Percentiles rank a stretch among this genome's conserved stretches.
Evolutionary conservation across 371 early-diverging fungal species (phyloP).

Genomic region (Polyrhizophydium stewartii): DNA sequence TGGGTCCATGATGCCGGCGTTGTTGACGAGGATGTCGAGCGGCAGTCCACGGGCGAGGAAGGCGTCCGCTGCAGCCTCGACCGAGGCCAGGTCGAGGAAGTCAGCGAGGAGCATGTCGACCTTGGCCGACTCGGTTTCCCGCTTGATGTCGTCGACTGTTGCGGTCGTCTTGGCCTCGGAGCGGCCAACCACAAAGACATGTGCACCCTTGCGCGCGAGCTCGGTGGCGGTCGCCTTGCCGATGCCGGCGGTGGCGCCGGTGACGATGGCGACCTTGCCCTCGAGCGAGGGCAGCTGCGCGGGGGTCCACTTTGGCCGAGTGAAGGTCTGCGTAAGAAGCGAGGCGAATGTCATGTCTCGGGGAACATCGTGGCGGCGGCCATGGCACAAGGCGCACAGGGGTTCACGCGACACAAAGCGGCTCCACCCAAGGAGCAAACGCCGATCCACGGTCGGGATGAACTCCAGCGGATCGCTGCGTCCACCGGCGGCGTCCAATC

Average conservation of each 20-base stretch:
- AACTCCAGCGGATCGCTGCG: too few relatives aligned
- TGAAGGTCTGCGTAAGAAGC: too few relatives aligned
- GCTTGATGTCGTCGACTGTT: constrained; percentile 27
- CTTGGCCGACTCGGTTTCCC: constrained; percentile 6
- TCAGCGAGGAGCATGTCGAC: constrained; percentile 48
- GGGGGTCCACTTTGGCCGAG: too few relatives aligned
- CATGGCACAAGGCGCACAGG: too few relatives aligned
- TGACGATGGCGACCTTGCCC: constrained; percentile 68
- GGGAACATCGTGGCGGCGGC: too few relatives aligned
- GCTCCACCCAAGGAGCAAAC: too few relatives aligned
- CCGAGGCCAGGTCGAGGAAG: constrained; percentile 37
- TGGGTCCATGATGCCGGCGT: constrained; percentile 64
- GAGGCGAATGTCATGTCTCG: too few relatives aligned
- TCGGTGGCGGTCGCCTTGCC: constrained; percentile 56
- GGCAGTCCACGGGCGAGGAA: constrained; percentile 10
- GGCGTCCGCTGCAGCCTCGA: constrained; percentile 21
- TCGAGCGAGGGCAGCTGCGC: constrained; percentile 19
- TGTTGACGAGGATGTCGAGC: constrained; percentile 52
- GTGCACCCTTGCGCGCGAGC: constrained; percentile 54
- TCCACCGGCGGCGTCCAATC: too few relatives aligned
- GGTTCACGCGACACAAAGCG: too few relatives aligned
- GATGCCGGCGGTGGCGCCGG: constrained; percentile 69
- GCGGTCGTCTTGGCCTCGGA: constrained; percentile 14
- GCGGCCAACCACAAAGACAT: constrained; percentile 10
- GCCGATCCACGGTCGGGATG: too few relatives aligned